Conservation (phyloP, 805 yeast genomes). For the Ogataea kodamae region DNA sequence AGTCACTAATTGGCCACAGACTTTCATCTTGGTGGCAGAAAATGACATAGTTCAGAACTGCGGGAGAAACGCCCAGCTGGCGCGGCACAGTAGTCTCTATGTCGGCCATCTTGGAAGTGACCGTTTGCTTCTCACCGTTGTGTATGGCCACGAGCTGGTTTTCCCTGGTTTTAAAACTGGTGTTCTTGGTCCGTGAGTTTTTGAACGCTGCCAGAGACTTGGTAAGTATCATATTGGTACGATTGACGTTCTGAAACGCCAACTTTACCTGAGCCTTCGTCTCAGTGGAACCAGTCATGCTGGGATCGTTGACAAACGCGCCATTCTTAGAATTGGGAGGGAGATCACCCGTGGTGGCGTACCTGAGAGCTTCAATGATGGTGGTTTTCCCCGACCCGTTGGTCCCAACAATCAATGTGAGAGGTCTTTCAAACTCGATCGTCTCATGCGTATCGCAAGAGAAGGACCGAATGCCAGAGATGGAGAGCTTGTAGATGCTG, state of each 20-base stretch:
- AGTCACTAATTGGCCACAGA: conserved; percentile 94
- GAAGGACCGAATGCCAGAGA: conserved; percentile 88
- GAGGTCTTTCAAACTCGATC: conserved; percentile 83
- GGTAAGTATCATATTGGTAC: conserved; percentile 78
- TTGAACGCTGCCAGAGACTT: conserved; percentile 74
- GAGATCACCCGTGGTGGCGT: conserved; percentile 91
- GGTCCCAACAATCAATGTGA: conserved; percentile 91
- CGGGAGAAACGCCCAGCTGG: conserved; percentile 81
- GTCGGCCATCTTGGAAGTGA: conserved; percentile 80
- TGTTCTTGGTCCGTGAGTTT: conserved; percentile 47
- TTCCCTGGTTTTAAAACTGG: conserved; percentile 84
- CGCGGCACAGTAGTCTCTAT: conserved; percentile 78
- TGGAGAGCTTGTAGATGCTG: conserved; percentile 55
- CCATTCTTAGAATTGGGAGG: conserved; percentile 97
- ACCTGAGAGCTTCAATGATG: conserved; percentile 87
- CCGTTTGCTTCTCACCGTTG: conserved; percentile 64
- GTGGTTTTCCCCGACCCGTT: conserved; percentile 98
- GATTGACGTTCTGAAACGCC: conserved; percentile 72
- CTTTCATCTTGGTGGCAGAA: conserved; percentile 98
- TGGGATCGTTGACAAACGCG: conserved; percentile 93
- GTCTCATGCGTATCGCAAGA: conserved; percentile 82
- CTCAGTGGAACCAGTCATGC: conserved; percentile 66
- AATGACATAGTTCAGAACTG: conserved; percentile 85
- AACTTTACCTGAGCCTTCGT: conserved; percentile 89
- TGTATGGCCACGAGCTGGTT: conserved; percentile 74